Evolutionary conservation across 2,329 filamentous ascomycete species (phyloP).

Genomic region (Didymella keratinophila): DNA sequence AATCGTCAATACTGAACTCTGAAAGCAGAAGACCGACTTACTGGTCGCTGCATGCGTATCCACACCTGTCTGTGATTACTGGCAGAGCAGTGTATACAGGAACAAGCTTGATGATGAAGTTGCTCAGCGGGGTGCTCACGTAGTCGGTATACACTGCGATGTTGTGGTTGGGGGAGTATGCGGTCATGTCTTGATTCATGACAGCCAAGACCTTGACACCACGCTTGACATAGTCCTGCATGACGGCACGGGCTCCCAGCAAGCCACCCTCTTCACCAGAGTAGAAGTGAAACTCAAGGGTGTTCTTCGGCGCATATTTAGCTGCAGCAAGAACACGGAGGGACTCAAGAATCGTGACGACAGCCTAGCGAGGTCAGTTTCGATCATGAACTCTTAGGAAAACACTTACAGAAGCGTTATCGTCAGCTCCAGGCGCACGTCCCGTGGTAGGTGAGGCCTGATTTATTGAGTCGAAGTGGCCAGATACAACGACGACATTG

Average conservation of each 20-base stretch:
- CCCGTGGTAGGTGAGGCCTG: constrained; percentile 82
- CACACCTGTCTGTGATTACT: constrained; percentile 82
- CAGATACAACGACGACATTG: constrained; percentile 83
- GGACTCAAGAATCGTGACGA: constrained; percentile 84
- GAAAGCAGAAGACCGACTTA: not conserved
- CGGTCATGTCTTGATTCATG: constrained; percentile 93
- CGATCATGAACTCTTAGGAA: constrained; percentile 69
- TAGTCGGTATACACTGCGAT: constrained; percentile 72
- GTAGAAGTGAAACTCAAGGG: constrained; percentile 95
- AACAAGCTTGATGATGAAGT: constrained; percentile 45
- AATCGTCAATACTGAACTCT: not conserved
- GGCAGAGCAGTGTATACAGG: constrained; percentile 57
- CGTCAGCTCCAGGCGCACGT: constrained; percentile 85
- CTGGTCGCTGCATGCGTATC: constrained; percentile 80
- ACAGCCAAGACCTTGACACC: constrained; percentile 77
- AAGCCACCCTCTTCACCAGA: constrained; percentile 88
- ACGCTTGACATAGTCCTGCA: constrained; percentile 73
- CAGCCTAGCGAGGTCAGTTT: constrained; percentile 6
- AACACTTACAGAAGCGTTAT: constrained; percentile 87
- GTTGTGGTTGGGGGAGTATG: constrained; percentile 77
- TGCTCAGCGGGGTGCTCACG: constrained; percentile 66
- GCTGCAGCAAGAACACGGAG: constrained; percentile 78
- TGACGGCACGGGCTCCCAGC: constrained; percentile 85
- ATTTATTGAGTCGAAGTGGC: constrained; percentile 94
- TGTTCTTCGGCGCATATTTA: constrained; percentile 75